A percentile compares a stretch with the other conserved stretches of the same genome.
Conservation (phyloP, 2,329 filamentous ascomycete species). For the Didymella keratinophila region DNA sequence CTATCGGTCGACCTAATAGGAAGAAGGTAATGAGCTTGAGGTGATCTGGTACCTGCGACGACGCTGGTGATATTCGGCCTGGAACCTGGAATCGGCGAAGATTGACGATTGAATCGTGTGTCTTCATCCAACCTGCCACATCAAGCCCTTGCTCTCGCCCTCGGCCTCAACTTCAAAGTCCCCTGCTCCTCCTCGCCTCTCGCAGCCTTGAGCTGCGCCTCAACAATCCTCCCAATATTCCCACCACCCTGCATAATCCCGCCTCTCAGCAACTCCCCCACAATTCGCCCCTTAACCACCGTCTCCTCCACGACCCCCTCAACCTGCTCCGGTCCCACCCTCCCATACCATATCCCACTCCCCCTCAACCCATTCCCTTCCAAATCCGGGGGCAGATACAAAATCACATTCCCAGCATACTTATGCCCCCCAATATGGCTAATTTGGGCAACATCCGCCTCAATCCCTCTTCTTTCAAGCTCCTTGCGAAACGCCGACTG, state of each 20-base stretch:
- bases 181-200: conserved; percentile 36
- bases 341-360: conserved; percentile 81
- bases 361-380: conserved; percentile 67
- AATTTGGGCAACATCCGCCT: conserved; percentile 72
- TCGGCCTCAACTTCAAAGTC: conserved; percentile 29
- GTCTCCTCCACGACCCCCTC: conserved; percentile 79
- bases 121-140: too few relatives aligned
- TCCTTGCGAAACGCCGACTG: conserved; percentile 72
- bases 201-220: conserved; percentile 42
- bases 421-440: conserved; percentile 87
- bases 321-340: conserved; percentile 77
- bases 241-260: conserved; percentile 59
- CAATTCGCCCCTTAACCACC: conserved; percentile 69
- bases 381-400: conserved; percentile 72
- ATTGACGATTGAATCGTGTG: not conserved
- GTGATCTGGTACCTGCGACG: too few relatives aligned
- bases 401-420: conserved; percentile 83
- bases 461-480: conserved; percentile 59
- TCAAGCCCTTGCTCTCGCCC: conserved; percentile 20
- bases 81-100: too few relatives aligned
- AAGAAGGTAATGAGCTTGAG: too few relatives aligned
- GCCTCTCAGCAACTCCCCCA: conserved; percentile 76
- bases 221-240: conserved; percentile 41
- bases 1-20: too few relatives aligned
- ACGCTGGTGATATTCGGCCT: too few relatives aligned